Conservation (phyloP, 257 asterid genomes). For the Paulownia fortunei region DNA sequence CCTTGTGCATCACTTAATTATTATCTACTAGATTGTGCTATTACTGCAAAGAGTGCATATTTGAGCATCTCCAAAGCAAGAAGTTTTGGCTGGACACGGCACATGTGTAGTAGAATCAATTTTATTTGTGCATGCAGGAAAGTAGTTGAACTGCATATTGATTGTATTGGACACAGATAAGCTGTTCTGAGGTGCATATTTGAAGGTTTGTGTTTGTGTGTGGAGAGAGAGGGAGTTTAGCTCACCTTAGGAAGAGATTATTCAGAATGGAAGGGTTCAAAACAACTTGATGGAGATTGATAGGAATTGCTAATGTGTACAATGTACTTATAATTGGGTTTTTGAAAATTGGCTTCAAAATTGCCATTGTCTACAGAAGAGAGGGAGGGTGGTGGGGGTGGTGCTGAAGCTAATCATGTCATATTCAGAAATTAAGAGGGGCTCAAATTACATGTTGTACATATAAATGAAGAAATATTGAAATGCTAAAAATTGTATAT, state of each 20-base stretch:
- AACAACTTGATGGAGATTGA: neutral
- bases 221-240: neutral
- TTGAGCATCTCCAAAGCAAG: neutral
- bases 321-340: neutral
- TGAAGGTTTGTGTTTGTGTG: neutral
- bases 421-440: neutral
- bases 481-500: neutral
- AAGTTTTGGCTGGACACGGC: neutral
- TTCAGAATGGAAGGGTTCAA: neutral
- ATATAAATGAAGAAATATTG: neutral
- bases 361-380: neutral
- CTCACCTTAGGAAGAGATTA: neutral
- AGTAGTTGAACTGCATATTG: neutral
- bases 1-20: neutral
- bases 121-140: neutral
- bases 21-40: neutral
- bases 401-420: neutral
- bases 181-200: neutral
- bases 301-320: neutral
- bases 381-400: neutral
- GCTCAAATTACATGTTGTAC: neutral
- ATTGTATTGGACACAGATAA: neutral
- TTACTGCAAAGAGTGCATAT: neutral
- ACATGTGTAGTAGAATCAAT: neutral
- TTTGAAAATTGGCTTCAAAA: neutral